A percentile compares a stretch with the other conserved stretches of the same genome.
phyloP scores from a whole-genome alignment of 331 rosid species.

The Phaseolus coccineus region DNA sequence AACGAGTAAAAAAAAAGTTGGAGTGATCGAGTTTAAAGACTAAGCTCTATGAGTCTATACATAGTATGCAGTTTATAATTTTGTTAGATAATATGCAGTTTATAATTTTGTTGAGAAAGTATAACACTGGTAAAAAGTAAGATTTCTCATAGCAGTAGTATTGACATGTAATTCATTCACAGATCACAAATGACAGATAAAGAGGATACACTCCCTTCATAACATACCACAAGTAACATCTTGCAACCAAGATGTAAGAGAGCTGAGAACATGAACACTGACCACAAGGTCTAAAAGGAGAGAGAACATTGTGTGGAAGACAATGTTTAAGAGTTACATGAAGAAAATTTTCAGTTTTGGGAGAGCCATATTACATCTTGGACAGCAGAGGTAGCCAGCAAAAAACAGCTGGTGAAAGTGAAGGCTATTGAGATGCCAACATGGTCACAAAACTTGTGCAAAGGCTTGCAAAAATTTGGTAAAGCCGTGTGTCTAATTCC shows the following conservation, averaged over 20 bases:
- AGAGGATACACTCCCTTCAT: background rate
- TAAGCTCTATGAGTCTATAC: too few relatives aligned
- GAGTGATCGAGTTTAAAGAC: too few relatives aligned
- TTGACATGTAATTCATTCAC: conserved; percentile 36
- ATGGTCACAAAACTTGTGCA: conserved; percentile 80
- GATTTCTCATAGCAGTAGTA: conserved; percentile 27
- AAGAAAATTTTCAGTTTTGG: conserved; percentile 56
- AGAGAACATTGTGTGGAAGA: background rate
- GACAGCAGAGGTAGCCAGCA: conserved; percentile 74
- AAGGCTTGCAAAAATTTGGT: conserved; percentile 80
- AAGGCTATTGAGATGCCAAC: conserved; percentile 87
- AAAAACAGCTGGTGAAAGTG: conserved; percentile 74
- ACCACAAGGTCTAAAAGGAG: background rate
- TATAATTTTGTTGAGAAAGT: background rate
- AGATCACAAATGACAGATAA: background rate
- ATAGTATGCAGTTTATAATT: too few relatives aligned
- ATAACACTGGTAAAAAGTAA: background rate
- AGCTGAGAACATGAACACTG: conserved; percentile 9
- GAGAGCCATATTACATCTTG: conserved; percentile 85
- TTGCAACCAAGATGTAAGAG: background rate
- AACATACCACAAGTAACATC: conserved; percentile 24
- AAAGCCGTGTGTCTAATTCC: conserved; percentile 83
- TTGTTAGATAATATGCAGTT: background rate
- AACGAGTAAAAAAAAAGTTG: too few relatives aligned
- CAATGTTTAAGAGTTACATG: background rate